Conservation (phyloP, 768 basidiomycete genomes). For the Hypholoma sublateritium region DNA sequence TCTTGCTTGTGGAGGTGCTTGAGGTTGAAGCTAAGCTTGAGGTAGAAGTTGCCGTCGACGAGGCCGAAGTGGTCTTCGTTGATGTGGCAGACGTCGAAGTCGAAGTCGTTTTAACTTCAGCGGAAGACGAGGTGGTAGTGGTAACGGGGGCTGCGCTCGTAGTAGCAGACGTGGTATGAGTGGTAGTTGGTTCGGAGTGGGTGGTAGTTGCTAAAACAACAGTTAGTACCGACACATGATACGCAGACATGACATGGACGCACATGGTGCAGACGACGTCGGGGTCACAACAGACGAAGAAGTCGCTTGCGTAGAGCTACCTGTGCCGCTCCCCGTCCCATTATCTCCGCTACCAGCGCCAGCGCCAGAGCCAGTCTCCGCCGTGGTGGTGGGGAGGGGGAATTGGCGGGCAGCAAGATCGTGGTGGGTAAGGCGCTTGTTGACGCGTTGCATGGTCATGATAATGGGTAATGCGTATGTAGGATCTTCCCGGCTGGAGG, state of each 20-base stretch:
- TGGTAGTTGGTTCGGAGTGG: not conserved
- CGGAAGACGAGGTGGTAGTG: constrained; percentile 12
- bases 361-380: not conserved
- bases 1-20: not conserved
- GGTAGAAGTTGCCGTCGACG: not conserved
- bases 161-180: constrained; percentile 1
- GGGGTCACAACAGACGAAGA: too few relatives aligned
- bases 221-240: not conserved
- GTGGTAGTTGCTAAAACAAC: not conserved
- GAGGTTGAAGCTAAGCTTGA: constrained; percentile 4
- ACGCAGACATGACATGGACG: too few relatives aligned
- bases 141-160: constrained; percentile 12
- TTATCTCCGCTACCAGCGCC: not conserved
- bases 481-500: not conserved
- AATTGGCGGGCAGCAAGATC: constrained; percentile 24
- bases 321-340: not conserved
- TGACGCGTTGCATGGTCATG: constrained; percentile 21
- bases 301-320: not conserved
- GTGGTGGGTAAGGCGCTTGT: constrained; percentile 27
- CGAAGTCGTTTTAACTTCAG: constrained; percentile 6
- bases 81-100: constrained; percentile 4
- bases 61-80: constrained; percentile 10
- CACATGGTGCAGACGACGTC: too few relatives aligned
- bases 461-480: constrained; percentile 1
- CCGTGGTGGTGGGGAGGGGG: not conserved